Evolutionary conservation across 2,329 filamentous ascomycete genomes (phyloP).

Genomic region (Trichoderma koningiopsis): DNA sequence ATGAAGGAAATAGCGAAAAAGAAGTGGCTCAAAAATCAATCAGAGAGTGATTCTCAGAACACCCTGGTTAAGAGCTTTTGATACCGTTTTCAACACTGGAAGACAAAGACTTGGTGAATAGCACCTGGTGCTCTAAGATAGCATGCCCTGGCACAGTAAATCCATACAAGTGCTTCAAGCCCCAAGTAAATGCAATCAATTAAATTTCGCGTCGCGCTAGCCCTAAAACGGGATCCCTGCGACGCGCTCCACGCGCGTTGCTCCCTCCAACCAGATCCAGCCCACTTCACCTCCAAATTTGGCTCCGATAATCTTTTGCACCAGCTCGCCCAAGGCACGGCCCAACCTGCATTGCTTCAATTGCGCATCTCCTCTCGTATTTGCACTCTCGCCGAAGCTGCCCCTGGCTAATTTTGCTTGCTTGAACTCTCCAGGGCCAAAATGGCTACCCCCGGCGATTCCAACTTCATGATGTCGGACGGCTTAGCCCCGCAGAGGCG

Average conservation of each 20-base stretch:
- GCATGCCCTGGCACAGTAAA: not conserved
- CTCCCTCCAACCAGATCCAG: conserved; percentile 14
- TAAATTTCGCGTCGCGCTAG: conserved; percentile 38
- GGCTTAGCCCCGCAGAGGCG: conserved; percentile 47
- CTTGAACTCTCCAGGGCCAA: conserved; percentile 19
- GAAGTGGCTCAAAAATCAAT: not conserved
- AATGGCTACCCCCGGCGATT: conserved; percentile 59
- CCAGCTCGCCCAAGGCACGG: conserved; percentile 2
- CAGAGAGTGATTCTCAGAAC: not conserved
- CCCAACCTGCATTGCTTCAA: not conserved
- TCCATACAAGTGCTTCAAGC: not conserved
- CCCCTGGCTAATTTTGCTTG: not conserved
- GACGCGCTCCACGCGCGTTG: conserved; percentile 37
- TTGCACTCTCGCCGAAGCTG: not conserved
- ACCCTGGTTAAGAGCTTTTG: not conserved
- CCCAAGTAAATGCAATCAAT: conserved; percentile 42
- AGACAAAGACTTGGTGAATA: not conserved
- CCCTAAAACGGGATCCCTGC: conserved; percentile 31
- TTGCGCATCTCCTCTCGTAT: not conserved
- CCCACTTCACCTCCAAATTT: conserved; percentile 14
- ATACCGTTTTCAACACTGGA: not conserved
- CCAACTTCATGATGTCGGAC: conserved; percentile 61
- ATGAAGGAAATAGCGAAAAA: not conserved
- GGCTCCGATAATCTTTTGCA: not conserved
- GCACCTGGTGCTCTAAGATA: not conserved